Base-by-base conservation (phyloP, 23 red algal genomes). In the Gracilaria gracilis region DNA sequence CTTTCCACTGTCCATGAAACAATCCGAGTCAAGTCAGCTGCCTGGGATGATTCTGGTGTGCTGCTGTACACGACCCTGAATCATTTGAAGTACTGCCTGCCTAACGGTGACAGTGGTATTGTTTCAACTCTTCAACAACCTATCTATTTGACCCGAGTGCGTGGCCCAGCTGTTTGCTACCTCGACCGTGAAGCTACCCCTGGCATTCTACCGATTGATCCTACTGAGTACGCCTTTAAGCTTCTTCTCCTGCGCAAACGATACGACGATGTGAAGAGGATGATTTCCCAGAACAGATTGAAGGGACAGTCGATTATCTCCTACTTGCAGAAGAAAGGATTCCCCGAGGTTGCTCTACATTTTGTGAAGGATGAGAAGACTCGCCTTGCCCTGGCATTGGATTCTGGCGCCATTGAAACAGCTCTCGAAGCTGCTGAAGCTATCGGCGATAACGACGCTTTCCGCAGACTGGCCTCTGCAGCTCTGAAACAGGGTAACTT, bases 71-170 rank as follows among this genome's bases (percentile, higher is more conserved):
- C 93, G 16, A 99, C 97, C 16, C 37, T 96, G 81, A 99, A 94
- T 64, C 97, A 99, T 84, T 54, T 99, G n/a, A 99, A 99, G 85
- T 99, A 99, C 82, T 99, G 97, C 70, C 67, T 99, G 25, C 97
- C 97, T 25, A 99, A 99, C 81, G 97, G 97, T 24, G 97, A 99
- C 64, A 88, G 79, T 69, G 97, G 97, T 21, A 99, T 96, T 31
- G 92, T 99, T 0, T 90, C 88, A 5, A 96, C 97, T 29, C 83
- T 99, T 29, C 75, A 61, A 24, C 74, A 93, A 42, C 88, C 95
- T 14, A 73, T 99, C 28, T 99, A 99, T 65, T 61, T 99, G 42
- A 99, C 97, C 35, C 66, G 93, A 14, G 97, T 95, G 27, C 87
- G 97, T 57, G 97, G 97, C 23, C 97, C 97, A 0, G 97, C 97